Conservation (phyloP, 345 rosid genomes). For the Linum lewisii region DNA sequence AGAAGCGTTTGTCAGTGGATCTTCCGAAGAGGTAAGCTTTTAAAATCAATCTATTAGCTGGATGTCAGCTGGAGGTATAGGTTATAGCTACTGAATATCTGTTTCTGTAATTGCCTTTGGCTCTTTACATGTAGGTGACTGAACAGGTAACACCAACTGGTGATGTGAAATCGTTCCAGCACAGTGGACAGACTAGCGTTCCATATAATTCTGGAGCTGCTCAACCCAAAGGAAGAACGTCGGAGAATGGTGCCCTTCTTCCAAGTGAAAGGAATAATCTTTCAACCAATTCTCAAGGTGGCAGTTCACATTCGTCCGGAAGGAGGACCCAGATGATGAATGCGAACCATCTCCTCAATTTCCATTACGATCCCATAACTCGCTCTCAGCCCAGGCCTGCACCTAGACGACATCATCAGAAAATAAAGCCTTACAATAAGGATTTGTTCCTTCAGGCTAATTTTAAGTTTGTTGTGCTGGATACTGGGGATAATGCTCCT, state of each 20-base stretch:
- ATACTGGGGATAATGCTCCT: constrained; percentile 52
- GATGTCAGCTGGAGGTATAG: not conserved
- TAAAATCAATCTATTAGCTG: not conserved
- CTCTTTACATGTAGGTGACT: constrained; percentile 39
- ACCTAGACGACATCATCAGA: constrained; percentile 51
- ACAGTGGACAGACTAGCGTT: constrained; percentile 15
- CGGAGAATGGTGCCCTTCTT: constrained; percentile 28
- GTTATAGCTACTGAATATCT: not conserved
- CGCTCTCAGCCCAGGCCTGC: constrained; percentile 52
- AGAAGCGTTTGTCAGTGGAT: constrained; percentile 31
- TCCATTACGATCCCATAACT: constrained; percentile 78
- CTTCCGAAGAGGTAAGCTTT: constrained; percentile 47
- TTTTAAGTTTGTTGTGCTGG: constrained; percentile 84
- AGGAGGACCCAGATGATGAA: constrained; percentile 57
- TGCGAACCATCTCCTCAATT: constrained; percentile 85
- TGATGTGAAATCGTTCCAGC: constrained; percentile 26
- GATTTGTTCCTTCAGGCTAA: constrained; percentile 94
- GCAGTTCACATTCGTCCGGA: constrained; percentile 39
- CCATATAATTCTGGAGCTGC: constrained; percentile 19
- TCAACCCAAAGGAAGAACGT: constrained; percentile 42
- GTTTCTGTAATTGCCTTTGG: not conserved
- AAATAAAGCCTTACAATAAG: constrained; percentile 72
- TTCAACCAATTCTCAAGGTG: constrained; percentile 32
- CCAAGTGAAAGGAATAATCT: constrained; percentile 29
- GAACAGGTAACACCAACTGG: constrained; percentile 28